Evolutionary conservation across 352 stramenopile species (phyloP).

Genomic region (Globisporangium alternatum): DNA sequence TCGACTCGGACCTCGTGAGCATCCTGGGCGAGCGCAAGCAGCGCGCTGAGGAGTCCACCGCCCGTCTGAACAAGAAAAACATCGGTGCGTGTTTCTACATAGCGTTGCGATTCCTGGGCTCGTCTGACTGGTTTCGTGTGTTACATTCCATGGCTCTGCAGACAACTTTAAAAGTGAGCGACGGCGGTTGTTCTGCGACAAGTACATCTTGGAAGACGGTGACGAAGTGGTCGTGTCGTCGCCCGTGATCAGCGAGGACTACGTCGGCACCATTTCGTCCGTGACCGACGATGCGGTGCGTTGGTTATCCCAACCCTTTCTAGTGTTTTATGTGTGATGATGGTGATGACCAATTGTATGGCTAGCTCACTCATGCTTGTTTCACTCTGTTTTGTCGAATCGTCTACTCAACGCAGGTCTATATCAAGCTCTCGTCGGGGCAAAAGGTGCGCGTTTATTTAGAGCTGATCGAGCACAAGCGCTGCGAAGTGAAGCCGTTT

Average conservation of each 20-base stretch:
- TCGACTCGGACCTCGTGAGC: constrained; percentile 49
- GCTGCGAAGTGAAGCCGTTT: constrained; percentile 64
- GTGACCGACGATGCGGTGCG: constrained; percentile 64
- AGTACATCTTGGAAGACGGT: constrained; percentile 78
- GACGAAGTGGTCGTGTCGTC: constrained; percentile 74
- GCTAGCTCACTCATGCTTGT: neutral
- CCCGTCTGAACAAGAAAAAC: constrained; percentile 21
- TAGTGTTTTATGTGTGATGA: neutral
- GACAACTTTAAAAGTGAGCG: constrained; percentile 50
- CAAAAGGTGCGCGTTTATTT: constrained; percentile 67
- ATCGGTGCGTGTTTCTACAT: constrained; percentile 19
- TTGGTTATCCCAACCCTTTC: neutral
- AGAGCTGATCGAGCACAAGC: constrained; percentile 45
- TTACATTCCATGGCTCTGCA: neutral
- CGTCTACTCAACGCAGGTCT: constrained; percentile 28
- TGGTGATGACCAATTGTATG: neutral
- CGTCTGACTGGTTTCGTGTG: neutral
- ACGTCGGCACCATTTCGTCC: constrained; percentile 75
- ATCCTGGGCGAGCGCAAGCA: constrained; percentile 45
- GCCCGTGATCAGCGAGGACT: constrained; percentile 62
- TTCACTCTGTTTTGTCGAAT: neutral
- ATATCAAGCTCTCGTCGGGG: constrained; percentile 58
- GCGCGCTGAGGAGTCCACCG: constrained; percentile 22
- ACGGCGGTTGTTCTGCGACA: constrained; percentile 57
- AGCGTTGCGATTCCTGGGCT: neutral